Evolutionary conservation across 2,329 filamentous ascomycete species (phyloP), one percentile per base, ranked within the genome.

Genomic region (Talaromyces marneffei): DNA sequence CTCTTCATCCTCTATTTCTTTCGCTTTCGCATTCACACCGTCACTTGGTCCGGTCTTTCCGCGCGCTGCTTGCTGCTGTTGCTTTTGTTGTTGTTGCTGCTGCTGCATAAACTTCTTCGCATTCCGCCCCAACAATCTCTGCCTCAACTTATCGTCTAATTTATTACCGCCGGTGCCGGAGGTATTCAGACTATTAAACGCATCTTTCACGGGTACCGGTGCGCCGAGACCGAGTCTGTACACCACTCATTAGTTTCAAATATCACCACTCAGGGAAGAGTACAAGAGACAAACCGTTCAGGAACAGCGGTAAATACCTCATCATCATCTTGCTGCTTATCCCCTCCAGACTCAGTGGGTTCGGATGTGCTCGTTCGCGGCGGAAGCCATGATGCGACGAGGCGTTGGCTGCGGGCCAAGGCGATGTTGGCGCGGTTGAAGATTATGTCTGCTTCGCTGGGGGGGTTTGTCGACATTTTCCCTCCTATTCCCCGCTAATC

Each of bases 361-460:
- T 78, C 75, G 23, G 75, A 71, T n/a, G 71, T 29, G 14, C 23
- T 61, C 5, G 77, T 70, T 61, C 74, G 75, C n/a, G 80, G 71
- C 12, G 82, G 81, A 31, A 86, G 78, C 81, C 82, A 83, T 65
- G 83, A 85, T 56, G 81, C 77, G 62, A 86, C 74, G 18, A 84
- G 73, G 35, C 78, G 78, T 65, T 84, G 82, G 56, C 78, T 80
- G 59, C 80, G 80, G 6, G 83, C 82, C 9, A 84, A 72, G 3
- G 78, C 78, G 52, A 86, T 77, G 64, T 79, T 83, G 33, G 82
- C 75, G 58, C 77, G 76, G 66, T 85, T 85, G 58, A 82, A 77
- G 54, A 86, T 78, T 40, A 85, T 74, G 64, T 85, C 83, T 44
- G 80, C 80, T 62, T 82, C 79, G 18, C 59, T 62, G 23, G 31